Evolutionary conservation across 1,284 basidiomycete species (phyloP).

Genomic region (Naganishia cerealis): DNA sequence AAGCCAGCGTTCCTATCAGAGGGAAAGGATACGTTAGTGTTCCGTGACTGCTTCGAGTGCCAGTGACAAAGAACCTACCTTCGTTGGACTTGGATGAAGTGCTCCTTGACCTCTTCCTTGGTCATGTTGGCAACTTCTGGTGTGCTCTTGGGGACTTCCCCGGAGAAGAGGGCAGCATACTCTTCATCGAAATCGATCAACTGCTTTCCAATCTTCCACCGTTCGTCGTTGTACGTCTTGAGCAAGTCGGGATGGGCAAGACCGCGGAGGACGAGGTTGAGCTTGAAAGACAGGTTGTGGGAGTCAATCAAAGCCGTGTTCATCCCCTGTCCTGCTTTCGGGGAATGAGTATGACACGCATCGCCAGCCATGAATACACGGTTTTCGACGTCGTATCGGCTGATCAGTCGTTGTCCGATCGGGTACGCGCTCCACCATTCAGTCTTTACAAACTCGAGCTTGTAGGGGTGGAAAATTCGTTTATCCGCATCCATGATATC

Average conservation of each 20-base stretch:
- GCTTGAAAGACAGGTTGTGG: constrained; percentile 58
- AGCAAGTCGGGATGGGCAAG: constrained; percentile 53
- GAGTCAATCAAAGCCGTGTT: constrained; percentile 46
- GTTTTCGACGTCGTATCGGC: constrained; percentile 34
- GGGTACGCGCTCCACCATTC: constrained; percentile 51
- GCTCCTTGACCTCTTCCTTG: constrained; percentile 61
- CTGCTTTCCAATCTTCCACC: constrained; percentile 56
- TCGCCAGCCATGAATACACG: constrained; percentile 48
- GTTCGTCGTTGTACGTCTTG: constrained; percentile 45
- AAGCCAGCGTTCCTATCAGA: constrained; percentile 59
- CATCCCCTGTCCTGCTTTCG: constrained; percentile 49
- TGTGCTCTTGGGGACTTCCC: constrained; percentile 65
- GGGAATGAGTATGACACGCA: constrained; percentile 47
- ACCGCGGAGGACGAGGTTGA: constrained; percentile 56
- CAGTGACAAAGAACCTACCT: constrained; percentile 52
- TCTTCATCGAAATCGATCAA: constrained; percentile 76
- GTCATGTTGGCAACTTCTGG: constrained; percentile 63
- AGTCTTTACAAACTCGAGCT: constrained; percentile 43
- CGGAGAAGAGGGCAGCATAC: constrained; percentile 71
- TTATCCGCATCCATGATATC: constrained; percentile 43
- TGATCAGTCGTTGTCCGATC: constrained; percentile 47
- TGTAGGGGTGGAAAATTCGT: constrained; percentile 46
- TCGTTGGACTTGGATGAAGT: constrained; percentile 44
- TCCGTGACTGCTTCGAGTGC: background rate
- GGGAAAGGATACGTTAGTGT: constrained; percentile 54